Evolutionary conservation across 805 yeast species (phyloP).

Genomic region (Sporopachydermia lactativora): DNA sequence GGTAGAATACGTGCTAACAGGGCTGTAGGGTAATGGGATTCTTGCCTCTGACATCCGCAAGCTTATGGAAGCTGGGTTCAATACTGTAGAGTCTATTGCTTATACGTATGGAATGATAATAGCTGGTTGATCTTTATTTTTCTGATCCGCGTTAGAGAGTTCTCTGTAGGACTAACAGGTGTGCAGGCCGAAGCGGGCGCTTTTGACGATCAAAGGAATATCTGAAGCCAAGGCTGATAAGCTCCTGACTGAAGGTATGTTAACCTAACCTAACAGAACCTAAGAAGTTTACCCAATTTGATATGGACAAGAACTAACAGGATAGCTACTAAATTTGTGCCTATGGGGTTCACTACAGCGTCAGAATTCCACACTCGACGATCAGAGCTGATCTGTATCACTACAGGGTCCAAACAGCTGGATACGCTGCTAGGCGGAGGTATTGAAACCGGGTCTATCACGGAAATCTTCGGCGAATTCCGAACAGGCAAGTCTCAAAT

Average conservation of each 20-base stretch:
- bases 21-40: constrained; percentile 66
- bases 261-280: too few species aligned
- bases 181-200: constrained; percentile 51
- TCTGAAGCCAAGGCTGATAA: constrained; percentile 92
- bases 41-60: constrained; percentile 65
- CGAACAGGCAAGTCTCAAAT: constrained; percentile 96
- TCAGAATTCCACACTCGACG: constrained; percentile 85
- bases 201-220: constrained; percentile 75
- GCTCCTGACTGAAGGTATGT: constrained; percentile 42
- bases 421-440: constrained; percentile 95
- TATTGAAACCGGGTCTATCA: constrained; percentile 90
- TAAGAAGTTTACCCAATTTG: too few species aligned
- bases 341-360: constrained; percentile 96
- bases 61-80: constrained; percentile 67
- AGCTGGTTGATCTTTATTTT: background rate
- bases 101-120: constrained; percentile 36
- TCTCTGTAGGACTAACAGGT: background rate
- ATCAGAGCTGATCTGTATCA: constrained; percentile 79
- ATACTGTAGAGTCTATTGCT: constrained; percentile 87
- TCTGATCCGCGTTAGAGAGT: background rate
- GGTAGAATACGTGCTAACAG: too few species aligned
- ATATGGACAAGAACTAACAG: background rate
- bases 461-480: constrained; percentile 94
- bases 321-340: constrained; percentile 73
- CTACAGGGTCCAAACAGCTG: constrained; percentile 90